Conservation (phyloP, 2,329 filamentous ascomycete genomes). For the Fusarium albidum region DNA sequence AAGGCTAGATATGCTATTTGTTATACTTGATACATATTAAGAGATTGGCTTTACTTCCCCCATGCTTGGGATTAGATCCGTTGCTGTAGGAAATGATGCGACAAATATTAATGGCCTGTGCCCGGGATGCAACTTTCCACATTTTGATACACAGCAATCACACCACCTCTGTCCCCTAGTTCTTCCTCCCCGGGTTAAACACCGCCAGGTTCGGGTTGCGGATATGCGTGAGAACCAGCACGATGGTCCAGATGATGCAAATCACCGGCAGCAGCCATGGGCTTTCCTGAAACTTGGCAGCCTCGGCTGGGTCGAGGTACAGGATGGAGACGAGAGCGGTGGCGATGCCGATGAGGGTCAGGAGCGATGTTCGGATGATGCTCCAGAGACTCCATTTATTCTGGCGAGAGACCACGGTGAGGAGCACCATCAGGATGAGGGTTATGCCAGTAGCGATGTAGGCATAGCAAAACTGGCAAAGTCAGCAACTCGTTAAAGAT, state of each 20-base stretch:
- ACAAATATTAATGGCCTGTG: too few species aligned
- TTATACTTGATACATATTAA: too few species aligned
- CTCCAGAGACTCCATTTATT: slow-evolving; percentile 45
- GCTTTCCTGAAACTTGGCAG: slow-evolving; percentile 35
- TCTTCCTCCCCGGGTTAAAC: too few species aligned
- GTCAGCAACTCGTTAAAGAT: too few species aligned
- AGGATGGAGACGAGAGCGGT: slow-evolving; percentile 41
- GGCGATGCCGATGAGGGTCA: slow-evolving; percentile 42
- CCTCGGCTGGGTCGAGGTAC: slow-evolving; percentile 27
- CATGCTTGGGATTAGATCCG: too few species aligned
- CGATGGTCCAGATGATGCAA: slow-evolving; percentile 44
- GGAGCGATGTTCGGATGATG: slow-evolving; percentile 41
- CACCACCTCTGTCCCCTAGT: too few species aligned
- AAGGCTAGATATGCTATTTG: too few species aligned
- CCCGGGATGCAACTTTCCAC: too few species aligned
- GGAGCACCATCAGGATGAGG: slow-evolving; percentile 43
- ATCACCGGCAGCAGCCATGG: slow-evolving; percentile 46
- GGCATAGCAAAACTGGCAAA: slow-evolving; percentile 47
- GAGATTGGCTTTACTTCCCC: too few species aligned
- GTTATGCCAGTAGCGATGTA: slow-evolving; percentile 45
- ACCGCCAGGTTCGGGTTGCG: too few species aligned
- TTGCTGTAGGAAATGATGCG: too few species aligned
- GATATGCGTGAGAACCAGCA: slow-evolving; percentile 46
- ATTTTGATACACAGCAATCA: too few species aligned
- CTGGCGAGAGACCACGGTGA: slow-evolving; percentile 43